These are phyloP conservation scores for Warburgia ugandensis DNA, from an alignment of 164 flowering plant species.

Conservation along the genomic window DNA sequence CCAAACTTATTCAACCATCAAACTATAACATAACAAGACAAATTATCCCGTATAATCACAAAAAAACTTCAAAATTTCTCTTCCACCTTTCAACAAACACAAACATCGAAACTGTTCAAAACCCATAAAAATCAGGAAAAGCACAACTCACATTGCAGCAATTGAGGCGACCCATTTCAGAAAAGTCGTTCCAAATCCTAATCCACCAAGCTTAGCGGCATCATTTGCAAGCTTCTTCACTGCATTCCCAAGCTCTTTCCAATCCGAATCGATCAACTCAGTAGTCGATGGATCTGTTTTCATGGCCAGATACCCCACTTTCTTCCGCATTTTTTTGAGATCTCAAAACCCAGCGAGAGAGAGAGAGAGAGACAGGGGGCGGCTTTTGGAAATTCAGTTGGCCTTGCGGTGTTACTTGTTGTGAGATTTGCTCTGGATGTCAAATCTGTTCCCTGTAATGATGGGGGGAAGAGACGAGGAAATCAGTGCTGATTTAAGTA, in stretches of 20 bases:
- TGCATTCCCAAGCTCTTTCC: slow-evolving; percentile 43
- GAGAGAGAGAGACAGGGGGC: neutral
- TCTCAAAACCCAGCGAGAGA: neutral
- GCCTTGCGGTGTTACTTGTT: too few relatives aligned
- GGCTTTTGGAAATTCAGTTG: too few relatives aligned
- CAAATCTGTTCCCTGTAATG: too few relatives aligned
- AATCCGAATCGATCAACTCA: slow-evolving; percentile 45
- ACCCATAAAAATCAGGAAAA: neutral
- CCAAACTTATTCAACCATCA: neutral
- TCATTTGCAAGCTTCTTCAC: slow-evolving; percentile 57
- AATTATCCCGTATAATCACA: neutral
- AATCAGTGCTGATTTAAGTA: too few relatives aligned
- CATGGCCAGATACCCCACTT: slow-evolving; percentile 39
- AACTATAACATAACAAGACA: neutral
- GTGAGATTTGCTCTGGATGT: too few relatives aligned
- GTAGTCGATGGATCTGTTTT: slow-evolving; percentile 31
- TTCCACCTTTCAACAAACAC: too few relatives aligned
- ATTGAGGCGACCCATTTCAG: slow-evolving; percentile 76
- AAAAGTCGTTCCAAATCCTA: slow-evolving; percentile 59
- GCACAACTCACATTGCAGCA: slow-evolving; percentile 62
- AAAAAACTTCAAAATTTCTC: neutral
- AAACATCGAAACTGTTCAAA: neutral
- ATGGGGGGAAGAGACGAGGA: too few relatives aligned
- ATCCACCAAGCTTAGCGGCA: slow-evolving; percentile 48
- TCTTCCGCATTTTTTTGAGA: slow-evolving; percentile 23